Percentiles rank a stretch among this genome's conserved stretches.
These are phyloP conservation scores for Platismatia glauca DNA, from an alignment of 495 filamentous ascomycete genomes.

Conservation along the genomic window DNA sequence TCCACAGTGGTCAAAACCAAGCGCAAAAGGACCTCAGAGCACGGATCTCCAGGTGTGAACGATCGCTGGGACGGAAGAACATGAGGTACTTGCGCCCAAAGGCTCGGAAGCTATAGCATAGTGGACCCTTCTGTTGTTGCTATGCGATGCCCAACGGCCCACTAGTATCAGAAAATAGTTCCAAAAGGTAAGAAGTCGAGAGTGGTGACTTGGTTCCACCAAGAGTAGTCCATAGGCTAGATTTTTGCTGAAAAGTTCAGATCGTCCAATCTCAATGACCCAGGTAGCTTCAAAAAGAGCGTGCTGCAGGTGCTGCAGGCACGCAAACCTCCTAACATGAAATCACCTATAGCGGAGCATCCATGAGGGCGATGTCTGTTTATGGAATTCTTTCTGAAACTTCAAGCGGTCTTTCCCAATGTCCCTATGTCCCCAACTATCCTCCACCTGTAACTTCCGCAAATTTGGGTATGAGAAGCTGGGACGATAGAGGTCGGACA, in stretches of 20 bases:
- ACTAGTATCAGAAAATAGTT: not conserved
- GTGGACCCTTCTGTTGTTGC: not conserved
- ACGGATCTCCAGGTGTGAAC: not conserved
- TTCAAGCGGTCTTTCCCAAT: conserved; percentile 21
- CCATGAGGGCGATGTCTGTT: conserved; percentile 19
- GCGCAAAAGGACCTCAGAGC: not conserved
- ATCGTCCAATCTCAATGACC: not conserved
- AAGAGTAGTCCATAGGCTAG: not conserved
- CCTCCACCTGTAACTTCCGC: conserved; percentile 13
- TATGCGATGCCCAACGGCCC: not conserved
- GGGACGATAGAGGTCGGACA: conserved; percentile 20
- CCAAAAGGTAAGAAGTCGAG: not conserved
- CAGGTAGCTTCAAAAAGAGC: not conserved
- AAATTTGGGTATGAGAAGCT: conserved; percentile 18
- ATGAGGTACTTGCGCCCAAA: not conserved
- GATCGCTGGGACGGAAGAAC: not conserved
- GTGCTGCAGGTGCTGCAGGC: not conserved
- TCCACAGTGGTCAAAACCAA: not conserved
- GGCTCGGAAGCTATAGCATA: not conserved
- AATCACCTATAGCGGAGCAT: conserved; percentile 18
- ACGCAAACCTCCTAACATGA: not conserved
- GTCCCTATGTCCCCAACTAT: conserved; percentile 19
- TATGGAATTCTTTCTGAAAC: conserved; percentile 22
- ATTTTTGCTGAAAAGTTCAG: not conserved
- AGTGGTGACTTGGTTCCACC: not conserved